Percentiles rank a stretch among this genome's conserved stretches.
Evolutionary conservation across 331 rosid genomes (phyloP).

Genomic region (Telfairia occidentalis): DNA sequence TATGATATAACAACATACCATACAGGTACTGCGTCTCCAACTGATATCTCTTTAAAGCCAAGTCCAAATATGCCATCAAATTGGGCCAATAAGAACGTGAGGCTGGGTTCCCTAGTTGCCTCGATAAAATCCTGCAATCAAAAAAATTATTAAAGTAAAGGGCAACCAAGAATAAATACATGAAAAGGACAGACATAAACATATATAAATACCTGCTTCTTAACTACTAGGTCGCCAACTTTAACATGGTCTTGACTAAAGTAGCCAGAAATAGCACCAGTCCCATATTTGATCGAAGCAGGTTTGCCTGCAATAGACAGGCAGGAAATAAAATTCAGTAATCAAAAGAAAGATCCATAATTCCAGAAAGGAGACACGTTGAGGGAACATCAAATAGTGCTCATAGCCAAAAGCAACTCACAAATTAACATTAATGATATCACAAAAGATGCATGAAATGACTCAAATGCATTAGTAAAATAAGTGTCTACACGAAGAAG

Average conservation of each 20-base stretch:
- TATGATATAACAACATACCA: background rate
- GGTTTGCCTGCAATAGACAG: conserved; percentile 32
- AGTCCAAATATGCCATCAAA: background rate
- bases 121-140: conserved; percentile 45
- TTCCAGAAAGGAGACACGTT: background rate
- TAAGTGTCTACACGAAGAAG: background rate
- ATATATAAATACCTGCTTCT: conserved; percentile 33
- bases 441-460: background rate
- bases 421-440: background rate
- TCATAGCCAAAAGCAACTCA: background rate
- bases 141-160: background rate
- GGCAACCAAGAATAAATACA: background rate
- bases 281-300: conserved; percentile 52
- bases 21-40: conserved; percentile 3
- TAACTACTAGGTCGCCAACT: conserved; percentile 50
- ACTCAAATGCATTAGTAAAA: background rate
- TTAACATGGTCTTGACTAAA: conserved; percentile 46
- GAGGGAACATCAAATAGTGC: background rate
- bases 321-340: background rate
- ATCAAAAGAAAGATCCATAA: background rate
- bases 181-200: background rate
- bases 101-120: conserved; percentile 54
- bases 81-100: conserved; percentile 25
- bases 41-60: conserved; percentile 13
- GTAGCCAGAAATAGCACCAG: conserved; percentile 61